Percentiles rank a stretch among this genome's conserved stretches.
These are phyloP conservation scores for Leccinum pellstonianum DNA, from an alignment of 768 basidiomycete genomes.

Conservation along the genomic window DNA sequence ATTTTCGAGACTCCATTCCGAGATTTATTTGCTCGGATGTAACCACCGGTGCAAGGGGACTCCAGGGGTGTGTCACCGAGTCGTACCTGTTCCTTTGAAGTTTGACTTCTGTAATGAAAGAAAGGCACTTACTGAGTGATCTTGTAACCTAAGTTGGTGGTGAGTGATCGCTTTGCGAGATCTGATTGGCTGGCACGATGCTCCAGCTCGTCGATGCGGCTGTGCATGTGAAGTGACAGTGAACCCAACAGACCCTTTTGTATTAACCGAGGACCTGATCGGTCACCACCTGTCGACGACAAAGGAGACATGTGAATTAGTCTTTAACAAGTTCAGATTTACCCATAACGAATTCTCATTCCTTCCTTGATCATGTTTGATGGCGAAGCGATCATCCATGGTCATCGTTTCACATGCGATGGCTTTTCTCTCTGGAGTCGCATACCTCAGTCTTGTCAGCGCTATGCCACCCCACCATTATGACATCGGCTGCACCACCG, in stretches of 20 bases:
- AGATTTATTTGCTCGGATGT: not conserved
- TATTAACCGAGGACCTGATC: not conserved
- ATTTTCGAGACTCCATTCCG: not conserved
- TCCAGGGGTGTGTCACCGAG: not conserved
- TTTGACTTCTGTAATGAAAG: not conserved
- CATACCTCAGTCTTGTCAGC: slow-evolving; percentile 1
- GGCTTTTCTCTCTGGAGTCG: not conserved
- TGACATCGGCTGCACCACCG: not conserved
- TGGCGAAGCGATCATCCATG: slow-evolving; percentile 17
- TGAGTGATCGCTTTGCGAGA: not conserved
- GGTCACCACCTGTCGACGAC: not conserved
- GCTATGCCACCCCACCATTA: not conserved
- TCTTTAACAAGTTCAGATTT: not conserved
- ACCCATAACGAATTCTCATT: not conserved
- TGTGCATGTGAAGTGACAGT: not conserved
- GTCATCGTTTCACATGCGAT: slow-evolving; percentile 1
- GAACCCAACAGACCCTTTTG: not conserved
- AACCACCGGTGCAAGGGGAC: not conserved
- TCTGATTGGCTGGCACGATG: not conserved
- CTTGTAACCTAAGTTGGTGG: not conserved
- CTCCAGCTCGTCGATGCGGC: not conserved
- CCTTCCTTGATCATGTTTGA: slow-evolving; percentile 14
- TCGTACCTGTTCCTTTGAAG: not conserved
- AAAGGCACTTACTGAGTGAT: not conserved
- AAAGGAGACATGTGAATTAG: not conserved